A percentile compares a stretch with the other conserved stretches of the same genome.
Conservation (phyloP, 768 basidiomycete species). For the Goffeauzyma gilvescens region DNA sequence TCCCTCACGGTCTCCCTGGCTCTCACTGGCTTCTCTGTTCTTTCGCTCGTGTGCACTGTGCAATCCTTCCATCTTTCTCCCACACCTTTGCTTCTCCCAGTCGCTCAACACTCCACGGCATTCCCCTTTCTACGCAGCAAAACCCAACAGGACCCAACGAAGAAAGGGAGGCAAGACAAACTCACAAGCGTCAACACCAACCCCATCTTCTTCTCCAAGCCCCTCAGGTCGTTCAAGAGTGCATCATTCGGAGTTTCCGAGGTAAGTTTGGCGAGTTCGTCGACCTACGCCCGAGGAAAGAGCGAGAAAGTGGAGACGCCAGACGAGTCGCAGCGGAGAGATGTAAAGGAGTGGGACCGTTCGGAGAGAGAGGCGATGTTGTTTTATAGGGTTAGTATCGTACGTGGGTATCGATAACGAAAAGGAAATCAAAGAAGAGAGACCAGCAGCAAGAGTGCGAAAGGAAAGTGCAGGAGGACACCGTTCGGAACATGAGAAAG, state of each 20-base stretch:
- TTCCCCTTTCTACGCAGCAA: no score
- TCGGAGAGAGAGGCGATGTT: not conserved
- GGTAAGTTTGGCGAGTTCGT: slow-evolving; percentile 42
- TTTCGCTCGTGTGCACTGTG: no score
- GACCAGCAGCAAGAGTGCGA: not conserved
- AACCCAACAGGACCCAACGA: no score
- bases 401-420: not conserved
- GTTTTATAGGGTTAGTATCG: not conserved
- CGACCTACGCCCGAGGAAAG: no score
- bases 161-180: slow-evolving; percentile 9
- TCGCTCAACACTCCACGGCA: no score
- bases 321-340: slow-evolving; percentile 1
- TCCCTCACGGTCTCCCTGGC: no score
- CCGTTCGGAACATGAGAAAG: not conserved
- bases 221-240: slow-evolving; percentile 54
- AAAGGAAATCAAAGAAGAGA: not conserved
- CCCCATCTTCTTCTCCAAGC: slow-evolving; percentile 83
- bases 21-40: no score
- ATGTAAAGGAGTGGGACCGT: slow-evolving; percentile 42
- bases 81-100: no score
- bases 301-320: slow-evolving; percentile 3
- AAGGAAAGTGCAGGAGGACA: not conserved
- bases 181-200: slow-evolving; percentile 76
- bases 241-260: slow-evolving; percentile 58
- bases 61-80: no score